These are phyloP conservation scores for Dentipellis fragilis DNA, from an alignment of 768 basidiomycete genomes.

Conservation along the genomic window DNA sequence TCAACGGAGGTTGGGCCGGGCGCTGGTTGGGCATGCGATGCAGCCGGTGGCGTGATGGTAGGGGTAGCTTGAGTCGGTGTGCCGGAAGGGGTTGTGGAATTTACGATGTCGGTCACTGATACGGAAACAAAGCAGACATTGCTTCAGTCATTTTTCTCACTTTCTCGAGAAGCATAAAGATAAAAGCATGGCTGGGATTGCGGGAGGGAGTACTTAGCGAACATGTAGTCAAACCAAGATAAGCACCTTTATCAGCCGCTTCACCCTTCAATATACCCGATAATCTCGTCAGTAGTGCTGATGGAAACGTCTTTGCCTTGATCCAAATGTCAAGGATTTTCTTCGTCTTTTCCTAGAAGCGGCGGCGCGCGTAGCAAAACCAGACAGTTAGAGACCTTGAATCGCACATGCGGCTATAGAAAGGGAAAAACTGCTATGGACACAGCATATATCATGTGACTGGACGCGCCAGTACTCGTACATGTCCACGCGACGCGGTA, in stretches of 20 bases:
- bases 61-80: slow-evolving; percentile 12
- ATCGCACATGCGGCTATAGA: slow-evolving; percentile 22
- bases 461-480: slow-evolving; percentile 16
- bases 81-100: slow-evolving; percentile 5
- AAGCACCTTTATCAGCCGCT: slow-evolving; percentile 68
- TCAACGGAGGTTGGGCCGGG: slow-evolving; percentile 13
- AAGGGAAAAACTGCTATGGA: slow-evolving; percentile 18
- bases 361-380: slow-evolving; percentile 19
- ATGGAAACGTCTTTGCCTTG: slow-evolving; percentile 83
- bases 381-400: slow-evolving; percentile 26
- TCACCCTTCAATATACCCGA: slow-evolving; percentile 54
- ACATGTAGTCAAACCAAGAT: slow-evolving; percentile 50
- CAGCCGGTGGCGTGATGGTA: slow-evolving; percentile 7
- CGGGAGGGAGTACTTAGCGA: slow-evolving; percentile 77
- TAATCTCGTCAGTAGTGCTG: slow-evolving; percentile 63
- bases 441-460: slow-evolving; percentile 19
- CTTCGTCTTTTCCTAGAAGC: slow-evolving; percentile 84
- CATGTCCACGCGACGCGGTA: background rate
- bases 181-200: slow-evolving; percentile 55
- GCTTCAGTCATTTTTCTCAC: slow-evolving; percentile 63
- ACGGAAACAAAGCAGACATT: slow-evolving; percentile 35
- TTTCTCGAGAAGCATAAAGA: slow-evolving; percentile 34
- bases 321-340: slow-evolving; percentile 98
- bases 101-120: slow-evolving; percentile 12
- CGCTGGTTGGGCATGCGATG: slow-evolving; percentile 21